Percentiles rank a stretch among this genome's conserved stretches.
Evolutionary conservation across 805 yeast genomes (phyloP).

Genomic region (Candida easanensis): DNA sequence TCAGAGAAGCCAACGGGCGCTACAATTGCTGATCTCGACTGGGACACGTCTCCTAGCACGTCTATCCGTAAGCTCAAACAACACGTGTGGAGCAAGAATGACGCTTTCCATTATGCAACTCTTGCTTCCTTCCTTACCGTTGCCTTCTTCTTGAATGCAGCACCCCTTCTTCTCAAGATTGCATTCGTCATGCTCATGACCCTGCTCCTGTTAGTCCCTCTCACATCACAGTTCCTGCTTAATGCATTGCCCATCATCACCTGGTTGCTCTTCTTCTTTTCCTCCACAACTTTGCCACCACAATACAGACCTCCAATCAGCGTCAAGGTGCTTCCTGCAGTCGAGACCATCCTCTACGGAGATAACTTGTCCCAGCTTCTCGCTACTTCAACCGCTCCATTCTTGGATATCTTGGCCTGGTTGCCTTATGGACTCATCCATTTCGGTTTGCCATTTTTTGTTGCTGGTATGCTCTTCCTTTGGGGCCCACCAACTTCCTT

Average conservation of each 20-base stretch:
- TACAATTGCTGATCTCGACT: conserved; percentile 47
- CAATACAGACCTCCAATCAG: conserved; percentile 82
- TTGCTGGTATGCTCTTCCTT: conserved; percentile 71
- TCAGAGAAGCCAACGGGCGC: conserved; percentile 50
- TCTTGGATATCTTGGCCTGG: conserved; percentile 88
- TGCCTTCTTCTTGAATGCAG: conserved; percentile 59
- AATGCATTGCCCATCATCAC: conserved; percentile 80
- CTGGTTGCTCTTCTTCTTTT: conserved; percentile 82
- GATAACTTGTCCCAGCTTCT: conserved; percentile 82
- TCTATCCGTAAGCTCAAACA: conserved; percentile 40
- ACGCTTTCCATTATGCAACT: conserved; percentile 51
- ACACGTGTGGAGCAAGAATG: conserved; percentile 43
- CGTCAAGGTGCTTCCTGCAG: conserved; percentile 84
- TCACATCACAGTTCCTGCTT: conserved; percentile 79
- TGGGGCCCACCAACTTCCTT: conserved; percentile 91
- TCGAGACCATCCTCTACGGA: conserved; percentile 90
- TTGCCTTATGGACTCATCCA: conserved; percentile 91
- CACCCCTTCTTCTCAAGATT: conserved; percentile 39
- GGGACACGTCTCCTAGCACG: conserved; percentile 44
- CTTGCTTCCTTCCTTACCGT: conserved; percentile 50
- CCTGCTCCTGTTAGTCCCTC: conserved; percentile 58
- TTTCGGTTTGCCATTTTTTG: conserved; percentile 86
- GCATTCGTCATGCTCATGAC: conserved; percentile 37
- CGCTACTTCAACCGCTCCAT: conserved; percentile 64
- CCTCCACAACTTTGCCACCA: conserved; percentile 70